A percentile compares a stretch with the other conserved stretches of the same genome.
phyloP scores from a whole-genome alignment of 768 basidiomycete genomes.

The Tylopilus plumbeoviolaceoides region DNA sequence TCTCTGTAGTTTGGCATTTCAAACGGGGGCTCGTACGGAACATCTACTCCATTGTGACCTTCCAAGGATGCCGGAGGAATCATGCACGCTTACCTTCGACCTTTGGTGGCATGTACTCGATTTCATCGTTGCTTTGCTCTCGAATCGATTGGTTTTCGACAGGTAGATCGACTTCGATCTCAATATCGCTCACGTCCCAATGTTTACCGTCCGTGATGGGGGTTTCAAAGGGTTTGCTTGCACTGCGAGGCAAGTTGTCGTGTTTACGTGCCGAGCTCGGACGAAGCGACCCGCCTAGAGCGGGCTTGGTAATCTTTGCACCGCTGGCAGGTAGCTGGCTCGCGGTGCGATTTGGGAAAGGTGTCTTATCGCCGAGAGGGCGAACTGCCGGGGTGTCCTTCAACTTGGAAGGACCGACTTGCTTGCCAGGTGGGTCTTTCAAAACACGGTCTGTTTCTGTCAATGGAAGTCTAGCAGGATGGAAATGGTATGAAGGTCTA shows the following conservation, averaged over 20 bases:
- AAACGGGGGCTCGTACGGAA: constrained; percentile 43
- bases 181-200: constrained; percentile 72
- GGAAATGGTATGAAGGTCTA: neutral
- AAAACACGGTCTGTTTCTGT: constrained; percentile 20
- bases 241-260: constrained; percentile 50
- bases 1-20: constrained; percentile 48
- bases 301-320: constrained; percentile 34
- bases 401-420: constrained; percentile 21
- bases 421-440: constrained; percentile 26
- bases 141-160: constrained; percentile 22
- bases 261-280: constrained; percentile 70
- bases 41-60: constrained; percentile 27
- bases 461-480: neutral
- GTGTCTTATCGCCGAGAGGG: constrained; percentile 72
- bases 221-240: constrained; percentile 55
- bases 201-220: constrained; percentile 62
- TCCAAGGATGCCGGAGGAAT: neutral
- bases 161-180: constrained; percentile 30
- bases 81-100: constrained; percentile 38
- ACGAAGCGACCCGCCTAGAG: constrained; percentile 44
- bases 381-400: constrained; percentile 32
- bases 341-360: constrained; percentile 59
- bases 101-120: constrained; percentile 55
- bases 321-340: constrained; percentile 33
- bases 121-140: constrained; percentile 41